phyloP scores from a whole-genome alignment of 805 yeast species.

The Candida manassasensis region DNA sequence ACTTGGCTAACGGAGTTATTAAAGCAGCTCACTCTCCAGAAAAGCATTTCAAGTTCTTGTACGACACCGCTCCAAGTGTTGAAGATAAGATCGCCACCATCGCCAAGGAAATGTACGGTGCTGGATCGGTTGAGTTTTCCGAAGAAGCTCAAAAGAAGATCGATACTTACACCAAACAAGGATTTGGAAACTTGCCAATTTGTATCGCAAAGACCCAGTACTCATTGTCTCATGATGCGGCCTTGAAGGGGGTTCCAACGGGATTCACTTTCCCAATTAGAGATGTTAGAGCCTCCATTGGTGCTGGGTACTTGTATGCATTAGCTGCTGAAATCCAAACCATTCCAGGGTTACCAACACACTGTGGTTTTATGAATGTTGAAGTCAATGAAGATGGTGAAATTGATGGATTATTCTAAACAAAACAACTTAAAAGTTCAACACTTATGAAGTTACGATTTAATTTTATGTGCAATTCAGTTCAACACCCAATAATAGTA shows the following conservation, averaged over 20 bases:
- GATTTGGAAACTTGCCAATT: conserved; percentile 85
- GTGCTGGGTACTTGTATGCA: conserved; percentile 96
- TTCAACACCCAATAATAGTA: conserved; percentile 5
- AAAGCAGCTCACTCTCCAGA: conserved; percentile 30
- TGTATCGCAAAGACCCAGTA: conserved; percentile 98
- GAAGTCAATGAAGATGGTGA: conserved; percentile 89
- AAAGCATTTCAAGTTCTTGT: conserved; percentile 43
- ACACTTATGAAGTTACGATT: conserved; percentile 6
- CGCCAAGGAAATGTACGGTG: conserved; percentile 91
- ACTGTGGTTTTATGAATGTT: conserved; percentile 94
- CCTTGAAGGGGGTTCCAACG: conserved; percentile 89
- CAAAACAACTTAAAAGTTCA: conserved; percentile 4
- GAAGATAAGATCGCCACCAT: conserved; percentile 76
- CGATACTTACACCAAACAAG: conserved; percentile 77
- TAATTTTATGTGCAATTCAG: conserved; percentile 6
- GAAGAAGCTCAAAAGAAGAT: conserved; percentile 80
- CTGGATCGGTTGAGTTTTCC: conserved; percentile 72
- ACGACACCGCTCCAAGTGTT: conserved; percentile 65
- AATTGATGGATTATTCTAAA: conserved; percentile 83
- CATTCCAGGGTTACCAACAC: conserved; percentile 94
- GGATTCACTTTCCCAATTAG: conserved; percentile 92
- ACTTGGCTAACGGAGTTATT: conserved; percentile 73
- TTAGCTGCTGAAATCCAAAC: conserved; percentile 96
- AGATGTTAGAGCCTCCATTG: conserved; percentile 90
- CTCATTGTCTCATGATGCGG: conserved; percentile 90